Evolutionary conservation across 176 grass and related monocot genomes (phyloP), one percentile per base, ranked within the genome.

Genomic region (Carex kokanica): DNA sequence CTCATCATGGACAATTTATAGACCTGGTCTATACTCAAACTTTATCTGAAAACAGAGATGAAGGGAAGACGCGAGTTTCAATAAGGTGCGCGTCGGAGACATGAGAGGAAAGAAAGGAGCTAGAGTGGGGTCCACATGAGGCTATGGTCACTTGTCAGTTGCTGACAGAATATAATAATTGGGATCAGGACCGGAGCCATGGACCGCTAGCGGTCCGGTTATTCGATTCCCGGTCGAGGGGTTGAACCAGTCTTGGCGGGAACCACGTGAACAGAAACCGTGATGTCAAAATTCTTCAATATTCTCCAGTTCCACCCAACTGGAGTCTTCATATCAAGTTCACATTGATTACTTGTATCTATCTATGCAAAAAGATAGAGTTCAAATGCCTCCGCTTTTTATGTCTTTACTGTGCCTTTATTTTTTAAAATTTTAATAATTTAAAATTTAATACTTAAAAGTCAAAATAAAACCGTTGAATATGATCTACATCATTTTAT

Each of bases 111-210:
- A 77, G 73, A 77, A 23, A 32, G 51, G 56, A 24, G 43, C 25
- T 82, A 49, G 43, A 6, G 60, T 82, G 80, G 80, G 80, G 80
- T 27, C 80, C 61, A 53, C 80, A 25, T 32, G 34, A 81, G 58
- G 58, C n/a, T 80, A 80, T 61, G 78, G 32, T 64, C 78, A 82
- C 21, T 18, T 63, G 80, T 82, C 80, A 82, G 80, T 68, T 53
- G 80, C 60, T 82, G 80, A 82, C 80, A 67, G 80, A 66, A 82
- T 67, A 82, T 67, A 82, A 80, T 80, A 36, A 80, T 80, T 80
- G 78, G 53, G 78, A 21, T 55, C 78, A 80, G 31, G 38, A 68
- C 80, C 61, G 38, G 40, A 82, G 7, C 16, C 8, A 17, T 31
- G 38, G 68, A 49, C 60, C 56, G 8, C 60, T 29, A 9, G 4